Conservation (phyloP, 805 yeast species). For the Teunomyces lycoperdinae region DNA sequence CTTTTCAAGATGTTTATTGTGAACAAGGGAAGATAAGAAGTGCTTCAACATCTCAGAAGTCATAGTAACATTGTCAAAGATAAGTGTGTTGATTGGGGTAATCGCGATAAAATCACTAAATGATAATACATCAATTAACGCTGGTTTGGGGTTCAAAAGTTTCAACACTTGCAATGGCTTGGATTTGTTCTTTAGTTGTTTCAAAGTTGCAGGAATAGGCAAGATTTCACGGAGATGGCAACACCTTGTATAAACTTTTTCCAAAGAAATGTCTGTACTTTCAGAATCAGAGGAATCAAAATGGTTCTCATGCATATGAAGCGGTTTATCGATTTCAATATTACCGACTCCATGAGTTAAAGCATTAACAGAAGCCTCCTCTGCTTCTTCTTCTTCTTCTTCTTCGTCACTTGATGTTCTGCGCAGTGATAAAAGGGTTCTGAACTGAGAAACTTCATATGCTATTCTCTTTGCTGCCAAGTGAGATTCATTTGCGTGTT, state of each 20-base stretch:
- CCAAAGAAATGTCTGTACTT: constrained; percentile 36
- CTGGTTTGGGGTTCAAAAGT: constrained; percentile 56
- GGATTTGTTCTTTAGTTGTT: constrained; percentile 50
- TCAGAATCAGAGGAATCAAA: constrained; percentile 36
- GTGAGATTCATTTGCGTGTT: constrained; percentile 77
- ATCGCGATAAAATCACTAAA: constrained; percentile 57
- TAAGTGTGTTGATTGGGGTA: constrained; percentile 52
- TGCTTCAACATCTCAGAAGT: constrained; percentile 53
- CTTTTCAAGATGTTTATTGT: constrained; percentile 46
- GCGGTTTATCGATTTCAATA: constrained; percentile 67
- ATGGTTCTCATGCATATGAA: constrained; percentile 56
- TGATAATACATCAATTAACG: constrained; percentile 54
- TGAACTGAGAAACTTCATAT: constrained; percentile 52
- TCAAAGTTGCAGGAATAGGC: constrained; percentile 51
- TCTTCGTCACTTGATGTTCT: constrained; percentile 23
- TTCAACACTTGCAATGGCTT: constrained; percentile 54
- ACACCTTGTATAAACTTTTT: constrained; percentile 48
- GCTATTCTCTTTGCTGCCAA: constrained; percentile 68
- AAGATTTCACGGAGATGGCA: constrained; percentile 49
- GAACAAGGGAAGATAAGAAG: constrained; percentile 44
- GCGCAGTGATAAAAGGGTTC: background rate
- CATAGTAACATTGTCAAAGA: constrained; percentile 56
- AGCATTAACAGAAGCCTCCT: constrained; percentile 9
- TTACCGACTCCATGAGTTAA: constrained; percentile 11
- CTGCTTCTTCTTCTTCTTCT: constrained; percentile 22